Percentiles rank a stretch among this genome's conserved stretches.
These are phyloP conservation scores for Yarrowia sp. DNA, from an alignment of 805 yeast genomes.

Conservation along the genomic window DNA sequence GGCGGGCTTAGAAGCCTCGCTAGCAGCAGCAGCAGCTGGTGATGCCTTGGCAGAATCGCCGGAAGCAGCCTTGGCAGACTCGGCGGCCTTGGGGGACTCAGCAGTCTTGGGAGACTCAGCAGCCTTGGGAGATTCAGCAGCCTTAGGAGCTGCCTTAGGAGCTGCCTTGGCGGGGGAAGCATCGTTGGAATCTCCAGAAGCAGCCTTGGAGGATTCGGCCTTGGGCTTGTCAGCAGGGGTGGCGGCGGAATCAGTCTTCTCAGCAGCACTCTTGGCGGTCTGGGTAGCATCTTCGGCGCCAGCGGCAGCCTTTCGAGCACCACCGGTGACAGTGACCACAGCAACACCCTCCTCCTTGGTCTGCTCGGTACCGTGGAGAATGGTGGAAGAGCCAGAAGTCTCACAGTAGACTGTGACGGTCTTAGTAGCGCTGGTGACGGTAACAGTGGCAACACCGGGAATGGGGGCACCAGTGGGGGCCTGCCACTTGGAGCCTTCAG, in stretches of 20 bases:
- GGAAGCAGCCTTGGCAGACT: not conserved
- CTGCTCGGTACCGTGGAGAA: not conserved
- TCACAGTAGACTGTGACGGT: not conserved
- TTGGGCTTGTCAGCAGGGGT: not conserved
- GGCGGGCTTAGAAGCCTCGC: not conserved
- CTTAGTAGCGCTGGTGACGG: not conserved
- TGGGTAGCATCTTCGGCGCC: not conserved
- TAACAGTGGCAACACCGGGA: not conserved
- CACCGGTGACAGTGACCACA: not conserved
- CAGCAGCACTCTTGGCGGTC: not conserved
- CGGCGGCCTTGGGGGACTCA: not conserved
- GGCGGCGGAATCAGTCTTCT: not conserved
- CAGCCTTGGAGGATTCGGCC: not conserved
- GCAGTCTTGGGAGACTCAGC: not conserved
- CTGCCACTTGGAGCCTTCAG: not conserved
- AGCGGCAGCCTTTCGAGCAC: not conserved
- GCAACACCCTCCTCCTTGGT: not conserved
- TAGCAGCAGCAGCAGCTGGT: not conserved
- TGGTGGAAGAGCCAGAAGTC: not conserved
- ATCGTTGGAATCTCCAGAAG: not conserved
- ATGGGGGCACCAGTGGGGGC: not conserved
- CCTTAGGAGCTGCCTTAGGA: not conserved
- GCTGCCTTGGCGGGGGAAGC: not conserved
- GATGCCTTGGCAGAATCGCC: not conserved
- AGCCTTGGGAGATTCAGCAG: not conserved